Base-by-base conservation (phyloP, 2,329 filamentous ascomycete species). In the Aspergillus quadrilineatus region DNA sequence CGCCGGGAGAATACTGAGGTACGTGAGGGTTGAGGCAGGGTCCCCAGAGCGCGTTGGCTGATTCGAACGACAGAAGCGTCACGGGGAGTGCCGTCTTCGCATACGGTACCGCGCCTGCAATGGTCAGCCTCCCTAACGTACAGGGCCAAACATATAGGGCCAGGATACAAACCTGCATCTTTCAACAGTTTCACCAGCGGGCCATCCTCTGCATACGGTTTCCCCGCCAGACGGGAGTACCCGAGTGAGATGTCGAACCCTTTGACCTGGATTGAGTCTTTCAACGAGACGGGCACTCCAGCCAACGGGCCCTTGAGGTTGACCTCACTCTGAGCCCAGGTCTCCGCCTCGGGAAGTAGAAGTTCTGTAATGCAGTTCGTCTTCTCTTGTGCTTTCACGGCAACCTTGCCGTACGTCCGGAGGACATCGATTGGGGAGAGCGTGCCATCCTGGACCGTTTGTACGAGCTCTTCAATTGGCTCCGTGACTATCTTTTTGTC, bases 321-420 rank as follows among this genome's bases (percentile, higher is more conserved):
- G 69, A 87, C 75, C 12, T 81, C 77, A 22, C 77, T 79, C 29
- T 80, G 74, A 12, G 79, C 71, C 90, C 91, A 96, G 53, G 79
- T 74, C 73, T 96, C 90, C 0, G 91, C 90, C 54, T 88, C 87
- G 0, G 84, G 80, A 37, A 97, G 82, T 77, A 97, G 84, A 55
- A 97, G 79, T 75, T 97, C 92, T 0, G 93, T 97, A 10, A 95
- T 76, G 68, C 90, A 95, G 72, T 97, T 97, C 2, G 92, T 96
- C 75, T 88, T 88, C 60, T 87, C 82, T 36, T 97, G 93, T 1
- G 91, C 92, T 67, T 86, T 88, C 51, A 96, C 71, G 0, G 92
- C 89, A 17, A 93, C 87, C 73, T 95, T 96, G 67, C 89, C 89
- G 71, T 97, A 97, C 9, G 91, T 86, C 58, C 81, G 85, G n/a